A percentile compares a stretch with the other conserved stretches of the same genome.
phyloP scores from a whole-genome alignment of 371 early-diverging fungal species.

The Rhizopus sp. region DNA sequence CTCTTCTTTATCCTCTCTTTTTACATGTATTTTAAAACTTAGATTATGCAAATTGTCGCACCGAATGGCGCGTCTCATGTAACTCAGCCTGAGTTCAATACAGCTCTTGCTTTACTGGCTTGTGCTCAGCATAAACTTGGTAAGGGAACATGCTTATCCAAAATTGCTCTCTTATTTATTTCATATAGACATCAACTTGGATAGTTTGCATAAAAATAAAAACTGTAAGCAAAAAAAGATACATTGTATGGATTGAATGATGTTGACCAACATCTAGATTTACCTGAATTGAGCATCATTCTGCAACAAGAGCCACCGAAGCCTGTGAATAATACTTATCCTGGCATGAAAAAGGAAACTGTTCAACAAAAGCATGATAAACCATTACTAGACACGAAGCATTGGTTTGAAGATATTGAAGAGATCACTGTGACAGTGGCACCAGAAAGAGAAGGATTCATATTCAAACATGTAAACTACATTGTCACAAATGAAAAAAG shows the following conservation, averaged over 20 bases:
- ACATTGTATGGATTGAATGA: background rate
- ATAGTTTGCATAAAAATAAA: slow-evolving; percentile 28
- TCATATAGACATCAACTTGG: slow-evolving; percentile 27
- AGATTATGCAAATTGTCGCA: slow-evolving; percentile 49
- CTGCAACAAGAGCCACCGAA: slow-evolving; percentile 3
- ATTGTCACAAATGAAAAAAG: slow-evolving; percentile 48
- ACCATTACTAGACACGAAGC: slow-evolving; percentile 18
- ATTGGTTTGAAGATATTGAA: slow-evolving; percentile 61
- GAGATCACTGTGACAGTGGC: slow-evolving; percentile 63
- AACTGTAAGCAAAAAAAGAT: slow-evolving; percentile 27
- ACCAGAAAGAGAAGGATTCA: slow-evolving; percentile 67
- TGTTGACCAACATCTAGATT: slow-evolving; percentile 13
- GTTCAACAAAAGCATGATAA: background rate
- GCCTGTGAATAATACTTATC: slow-evolving; percentile 11
- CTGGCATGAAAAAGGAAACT: slow-evolving; percentile 19
- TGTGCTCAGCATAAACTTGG: slow-evolving; percentile 76
- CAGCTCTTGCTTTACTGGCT: slow-evolving; percentile 65
- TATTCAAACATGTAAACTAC: slow-evolving; percentile 55
- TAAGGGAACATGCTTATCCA: slow-evolving; percentile 2
- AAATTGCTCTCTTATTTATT: background rate
- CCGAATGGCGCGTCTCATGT: slow-evolving; percentile 52
- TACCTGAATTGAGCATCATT: slow-evolving; percentile 29
- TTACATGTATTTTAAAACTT: background rate
- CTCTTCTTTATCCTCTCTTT: background rate
- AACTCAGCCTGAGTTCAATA: slow-evolving; percentile 65